phyloP scores from a whole-genome alignment of 257 asterid species.

The Paulownia fortunei region DNA sequence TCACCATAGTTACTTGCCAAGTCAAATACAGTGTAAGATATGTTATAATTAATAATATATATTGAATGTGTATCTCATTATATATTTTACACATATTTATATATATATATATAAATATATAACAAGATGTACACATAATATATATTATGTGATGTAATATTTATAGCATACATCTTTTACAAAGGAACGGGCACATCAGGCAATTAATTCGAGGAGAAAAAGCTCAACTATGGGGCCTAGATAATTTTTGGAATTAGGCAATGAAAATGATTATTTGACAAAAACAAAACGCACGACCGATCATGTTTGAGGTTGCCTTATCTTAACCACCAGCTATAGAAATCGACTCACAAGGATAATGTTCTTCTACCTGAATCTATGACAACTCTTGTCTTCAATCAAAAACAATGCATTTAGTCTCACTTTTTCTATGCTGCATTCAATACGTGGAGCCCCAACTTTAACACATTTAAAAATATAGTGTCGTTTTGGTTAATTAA shows the following conservation, averaged over 20 bases:
- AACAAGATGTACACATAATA: no score
- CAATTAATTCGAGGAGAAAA: not conserved
- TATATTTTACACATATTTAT: no score
- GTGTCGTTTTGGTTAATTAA: no score
- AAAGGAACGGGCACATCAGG: not conserved
- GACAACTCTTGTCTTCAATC: slow-evolving; percentile 24
- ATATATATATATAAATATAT: no score
- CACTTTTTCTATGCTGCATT: slow-evolving; percentile 26
- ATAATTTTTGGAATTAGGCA: slow-evolving; percentile 22
- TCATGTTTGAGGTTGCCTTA: slow-evolving; percentile 36
- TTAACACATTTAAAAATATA: no score
- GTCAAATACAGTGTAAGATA: no score
- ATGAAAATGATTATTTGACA: slow-evolving; percentile 32
- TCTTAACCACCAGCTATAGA: slow-evolving; percentile 43
- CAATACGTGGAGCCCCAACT: slow-evolving; percentile 27
- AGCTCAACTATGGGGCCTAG: slow-evolving; percentile 28
- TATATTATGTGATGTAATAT: no score
- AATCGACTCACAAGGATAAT: slow-evolving; percentile 28
- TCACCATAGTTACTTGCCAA: no score
- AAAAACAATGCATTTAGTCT: slow-evolving; percentile 25
- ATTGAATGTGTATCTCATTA: no score
- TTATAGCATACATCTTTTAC: no score
- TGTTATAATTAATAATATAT: no score
- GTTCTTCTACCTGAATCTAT: slow-evolving; percentile 32
- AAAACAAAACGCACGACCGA: slow-evolving; percentile 28